Percentiles rank a stretch among this genome's conserved stretches.
phyloP scores from a whole-genome alignment of 306 rosid species.

The Lathyrus sativus region DNA sequence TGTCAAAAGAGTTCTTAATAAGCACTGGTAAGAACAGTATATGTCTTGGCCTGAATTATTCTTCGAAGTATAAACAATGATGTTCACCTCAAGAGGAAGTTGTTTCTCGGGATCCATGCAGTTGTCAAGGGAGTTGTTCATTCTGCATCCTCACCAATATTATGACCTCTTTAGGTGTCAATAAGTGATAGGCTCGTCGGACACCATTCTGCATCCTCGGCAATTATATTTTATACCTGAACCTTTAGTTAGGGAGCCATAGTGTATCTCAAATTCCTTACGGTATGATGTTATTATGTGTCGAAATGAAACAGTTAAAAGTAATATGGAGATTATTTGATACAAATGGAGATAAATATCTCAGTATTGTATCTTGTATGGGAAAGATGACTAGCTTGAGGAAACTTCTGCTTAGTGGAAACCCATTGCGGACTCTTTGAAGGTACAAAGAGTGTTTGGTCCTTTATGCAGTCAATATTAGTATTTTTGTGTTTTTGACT shows the following conservation, averaged over 20 bases:
- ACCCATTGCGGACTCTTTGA: constrained; percentile 83
- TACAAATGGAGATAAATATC: constrained; percentile 26
- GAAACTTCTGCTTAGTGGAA: constrained; percentile 82
- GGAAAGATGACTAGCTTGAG: constrained; percentile 94
- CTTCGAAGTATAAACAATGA: constrained; percentile 13
- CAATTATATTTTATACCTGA: constrained; percentile 13
- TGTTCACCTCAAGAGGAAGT: constrained; percentile 15
- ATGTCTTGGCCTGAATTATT: constrained; percentile 26
- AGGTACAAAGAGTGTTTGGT: constrained; percentile 54
- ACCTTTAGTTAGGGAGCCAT: constrained; percentile 15
- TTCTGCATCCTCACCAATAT: constrained; percentile 20
- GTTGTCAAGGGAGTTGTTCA: constrained; percentile 24
- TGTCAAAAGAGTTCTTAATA: constrained; percentile 27
- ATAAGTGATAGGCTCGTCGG: neutral
- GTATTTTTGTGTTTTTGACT: constrained; percentile 34
- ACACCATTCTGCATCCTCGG: constrained; percentile 10
- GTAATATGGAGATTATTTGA: constrained; percentile 9
- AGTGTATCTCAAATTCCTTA: constrained; percentile 26
- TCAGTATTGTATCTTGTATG: constrained; percentile 41
- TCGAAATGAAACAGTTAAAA: constrained; percentile 20
- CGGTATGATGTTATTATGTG: constrained; percentile 21
- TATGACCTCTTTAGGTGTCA: constrained; percentile 15
- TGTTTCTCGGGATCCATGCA: neutral
- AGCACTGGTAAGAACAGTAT: constrained; percentile 12
- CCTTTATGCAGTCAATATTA: constrained; percentile 23